These are phyloP conservation scores for Ceratobasidium sp. DNA, from an alignment of 1,284 basidiomycete genomes.

Conservation along the genomic window DNA sequence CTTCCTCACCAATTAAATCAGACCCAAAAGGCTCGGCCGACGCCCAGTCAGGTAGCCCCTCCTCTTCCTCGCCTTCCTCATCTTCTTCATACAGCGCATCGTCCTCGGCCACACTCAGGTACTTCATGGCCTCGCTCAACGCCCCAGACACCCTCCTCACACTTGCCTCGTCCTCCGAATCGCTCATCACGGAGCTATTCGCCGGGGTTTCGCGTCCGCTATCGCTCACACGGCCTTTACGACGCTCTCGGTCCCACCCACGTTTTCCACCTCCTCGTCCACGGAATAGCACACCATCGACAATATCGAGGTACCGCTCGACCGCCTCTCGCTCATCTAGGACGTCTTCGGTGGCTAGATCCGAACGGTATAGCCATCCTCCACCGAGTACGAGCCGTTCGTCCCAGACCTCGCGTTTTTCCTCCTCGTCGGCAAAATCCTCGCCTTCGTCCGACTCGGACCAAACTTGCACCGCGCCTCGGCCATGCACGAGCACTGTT, in stretches of 20 bases:
- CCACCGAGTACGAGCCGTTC: constrained; percentile 74
- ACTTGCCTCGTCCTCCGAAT: constrained; percentile 50
- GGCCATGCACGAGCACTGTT: constrained; percentile 64
- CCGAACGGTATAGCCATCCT: constrained; percentile 78
- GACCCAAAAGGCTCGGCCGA: constrained; percentile 59
- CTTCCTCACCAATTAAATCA: constrained; percentile 63
- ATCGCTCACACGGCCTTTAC: constrained; percentile 44
- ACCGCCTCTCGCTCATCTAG: constrained; percentile 64
- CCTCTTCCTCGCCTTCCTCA: constrained; percentile 61
- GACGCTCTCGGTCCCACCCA: constrained; percentile 57
- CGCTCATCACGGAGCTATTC: constrained; percentile 35
- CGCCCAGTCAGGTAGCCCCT: constrained; percentile 77
- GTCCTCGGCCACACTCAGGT: constrained; percentile 59
- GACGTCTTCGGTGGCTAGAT: constrained; percentile 63
- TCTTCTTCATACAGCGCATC: constrained; percentile 55
- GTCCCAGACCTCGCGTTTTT: constrained; percentile 75
- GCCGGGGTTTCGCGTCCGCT: constrained; percentile 52
- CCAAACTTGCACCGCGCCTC: constrained; percentile 74
- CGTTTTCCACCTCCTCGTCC: constrained; percentile 58
- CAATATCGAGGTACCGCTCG: constrained; percentile 67
- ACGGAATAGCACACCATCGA: constrained; percentile 74
- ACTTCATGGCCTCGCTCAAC: constrained; percentile 45
- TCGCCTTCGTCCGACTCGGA: constrained; percentile 67
- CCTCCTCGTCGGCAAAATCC: constrained; percentile 54
- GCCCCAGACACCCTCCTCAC: constrained; percentile 57